phyloP scores from a whole-genome alignment of 257 asterid species.

The Gentiana straminea region DNA sequence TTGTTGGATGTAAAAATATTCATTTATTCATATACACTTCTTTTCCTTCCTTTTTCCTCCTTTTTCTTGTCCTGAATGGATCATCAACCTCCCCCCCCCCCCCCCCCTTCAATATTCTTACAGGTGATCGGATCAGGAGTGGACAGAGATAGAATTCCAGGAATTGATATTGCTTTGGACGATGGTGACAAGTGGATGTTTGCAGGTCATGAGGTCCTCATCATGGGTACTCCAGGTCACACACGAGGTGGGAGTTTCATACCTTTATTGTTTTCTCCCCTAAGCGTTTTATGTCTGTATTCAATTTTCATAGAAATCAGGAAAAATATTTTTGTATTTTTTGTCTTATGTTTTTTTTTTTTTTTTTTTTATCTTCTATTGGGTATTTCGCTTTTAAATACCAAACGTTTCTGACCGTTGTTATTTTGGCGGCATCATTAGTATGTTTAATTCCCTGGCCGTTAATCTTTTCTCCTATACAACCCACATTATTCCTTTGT shows the following conservation, averaged over 20 bases:
- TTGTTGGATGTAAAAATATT: too few species aligned
- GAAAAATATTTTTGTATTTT: not conserved
- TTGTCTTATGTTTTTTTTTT: too few species aligned
- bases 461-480: too few species aligned
- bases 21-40: too few species aligned
- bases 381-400: too few species aligned
- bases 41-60: not conserved
- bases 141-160: constrained; percentile 92
- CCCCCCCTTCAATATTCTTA: constrained; percentile 8
- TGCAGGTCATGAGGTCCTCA: constrained; percentile 91
- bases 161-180: constrained; percentile 71
- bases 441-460: too few species aligned
- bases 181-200: constrained; percentile 98
- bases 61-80: not conserved
- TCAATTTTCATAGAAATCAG: too few species aligned
- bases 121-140: constrained; percentile 80
- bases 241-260: constrained; percentile 56
- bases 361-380: not conserved
- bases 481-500: too few species aligned
- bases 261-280: constrained; percentile 1
- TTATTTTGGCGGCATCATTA: too few species aligned
- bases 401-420: too few species aligned
- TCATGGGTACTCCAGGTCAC: constrained; percentile 89
- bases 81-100: too few species aligned
- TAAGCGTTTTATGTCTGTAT: too few species aligned